Percentiles rank a stretch among this genome's conserved stretches.
These are phyloP conservation scores for Emericellopsis terricola DNA, from an alignment of 495 filamentous ascomycete genomes.

Conservation along the genomic window DNA sequence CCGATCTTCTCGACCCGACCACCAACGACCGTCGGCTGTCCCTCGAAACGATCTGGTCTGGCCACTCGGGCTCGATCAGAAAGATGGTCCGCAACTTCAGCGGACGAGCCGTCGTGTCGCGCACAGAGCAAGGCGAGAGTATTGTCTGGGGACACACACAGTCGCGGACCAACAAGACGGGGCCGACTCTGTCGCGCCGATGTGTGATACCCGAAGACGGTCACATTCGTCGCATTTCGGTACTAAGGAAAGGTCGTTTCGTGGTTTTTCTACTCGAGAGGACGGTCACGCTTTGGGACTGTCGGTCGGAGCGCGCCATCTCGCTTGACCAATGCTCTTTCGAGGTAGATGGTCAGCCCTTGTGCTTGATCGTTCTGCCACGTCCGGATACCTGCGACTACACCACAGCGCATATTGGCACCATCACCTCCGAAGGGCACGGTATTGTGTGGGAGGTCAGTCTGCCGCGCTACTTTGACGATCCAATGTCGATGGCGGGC, in stretches of 20 bases:
- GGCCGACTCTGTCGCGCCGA: slow-evolving; percentile 33
- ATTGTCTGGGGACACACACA: slow-evolving; percentile 62
- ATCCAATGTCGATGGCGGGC: slow-evolving; percentile 6
- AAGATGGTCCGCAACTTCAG: slow-evolving; percentile 72
- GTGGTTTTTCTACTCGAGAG: slow-evolving; percentile 65
- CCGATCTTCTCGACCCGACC: slow-evolving; percentile 65
- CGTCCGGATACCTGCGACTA: slow-evolving; percentile 34
- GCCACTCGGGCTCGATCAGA: slow-evolving; percentile 62
- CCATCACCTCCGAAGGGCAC: slow-evolving; percentile 62
- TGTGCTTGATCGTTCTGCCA: slow-evolving; percentile 68
- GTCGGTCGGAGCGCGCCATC: slow-evolving; percentile 33
- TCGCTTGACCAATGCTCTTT: slow-evolving; percentile 42
- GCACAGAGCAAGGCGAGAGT: slow-evolving; percentile 61
- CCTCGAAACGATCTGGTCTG: slow-evolving; percentile 53
- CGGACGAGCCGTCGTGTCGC: slow-evolving; percentile 63
- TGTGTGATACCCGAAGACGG: slow-evolving; percentile 50
- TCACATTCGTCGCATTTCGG: slow-evolving; percentile 68
- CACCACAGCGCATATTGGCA: slow-evolving; percentile 51
- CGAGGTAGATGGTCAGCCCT: slow-evolving; percentile 46
- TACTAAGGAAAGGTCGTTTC: slow-evolving; percentile 57
- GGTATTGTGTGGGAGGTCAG: slow-evolving; percentile 75
- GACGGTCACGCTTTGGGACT: slow-evolving; percentile 70
- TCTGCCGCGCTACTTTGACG: slow-evolving; percentile 22
- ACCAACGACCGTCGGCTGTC: slow-evolving; percentile 43
- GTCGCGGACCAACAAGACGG: slow-evolving; percentile 20